Conservation (phyloP, 306 rosid genomes). For the Trifolium dubium region DNA sequence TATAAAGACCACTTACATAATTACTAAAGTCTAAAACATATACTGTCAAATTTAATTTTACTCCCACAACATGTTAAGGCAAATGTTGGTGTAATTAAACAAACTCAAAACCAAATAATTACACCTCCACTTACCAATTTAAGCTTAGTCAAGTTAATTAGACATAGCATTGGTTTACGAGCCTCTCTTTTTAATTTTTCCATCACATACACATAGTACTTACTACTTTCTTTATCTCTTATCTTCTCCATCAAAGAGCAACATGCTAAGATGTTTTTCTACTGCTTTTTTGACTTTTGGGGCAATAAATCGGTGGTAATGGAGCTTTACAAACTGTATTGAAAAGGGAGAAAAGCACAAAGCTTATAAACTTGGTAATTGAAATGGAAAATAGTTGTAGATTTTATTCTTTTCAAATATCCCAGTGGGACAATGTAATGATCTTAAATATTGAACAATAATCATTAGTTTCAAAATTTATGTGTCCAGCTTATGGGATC, state of each 20-base stretch:
- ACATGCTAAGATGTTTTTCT: slow-evolving; percentile 58
- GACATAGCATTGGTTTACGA: slow-evolving; percentile 56
- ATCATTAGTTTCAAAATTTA: slow-evolving; percentile 52
- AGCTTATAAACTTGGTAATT: slow-evolving; percentile 53
- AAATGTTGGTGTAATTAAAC: background rate
- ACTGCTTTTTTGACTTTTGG: slow-evolving; percentile 67
- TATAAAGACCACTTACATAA: too few relatives aligned
- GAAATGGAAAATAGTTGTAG: slow-evolving; percentile 43
- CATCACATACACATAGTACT: too few relatives aligned
- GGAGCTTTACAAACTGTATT: slow-evolving; percentile 53
- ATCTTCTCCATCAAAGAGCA: slow-evolving; percentile 51
- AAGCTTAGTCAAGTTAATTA: slow-evolving; percentile 39
- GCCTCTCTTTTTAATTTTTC: slow-evolving; percentile 41
- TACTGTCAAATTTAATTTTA: too few relatives aligned
- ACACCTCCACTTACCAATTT: slow-evolving; percentile 45
- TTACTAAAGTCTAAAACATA: too few relatives aligned
- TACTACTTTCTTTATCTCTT: slow-evolving; percentile 44
- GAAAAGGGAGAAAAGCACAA: slow-evolving; percentile 51
- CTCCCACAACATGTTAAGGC: too few relatives aligned
- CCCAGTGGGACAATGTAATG: slow-evolving; percentile 47
- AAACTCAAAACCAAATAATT: background rate
- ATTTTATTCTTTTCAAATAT: slow-evolving; percentile 56
- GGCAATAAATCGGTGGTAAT: slow-evolving; percentile 63
- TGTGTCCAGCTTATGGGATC: slow-evolving; percentile 45
- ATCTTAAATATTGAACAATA: slow-evolving; percentile 52